Evolutionary conservation across 495 filamentous ascomycete species (phyloP).

Genomic region (Daldinia bambusicola): DNA sequence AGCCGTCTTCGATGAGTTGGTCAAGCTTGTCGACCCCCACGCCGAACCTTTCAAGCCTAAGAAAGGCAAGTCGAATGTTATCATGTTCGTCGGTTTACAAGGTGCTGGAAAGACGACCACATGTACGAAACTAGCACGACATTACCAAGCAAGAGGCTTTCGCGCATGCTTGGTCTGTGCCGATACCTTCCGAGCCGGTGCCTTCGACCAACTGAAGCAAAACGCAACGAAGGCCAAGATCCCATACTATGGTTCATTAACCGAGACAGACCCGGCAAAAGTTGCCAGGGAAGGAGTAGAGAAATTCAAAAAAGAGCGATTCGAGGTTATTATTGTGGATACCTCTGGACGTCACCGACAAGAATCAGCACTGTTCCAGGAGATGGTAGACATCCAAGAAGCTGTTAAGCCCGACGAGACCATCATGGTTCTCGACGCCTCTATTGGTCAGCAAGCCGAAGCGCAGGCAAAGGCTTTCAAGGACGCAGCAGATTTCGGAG

Average conservation of each 20-base stretch:
- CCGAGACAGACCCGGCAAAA: constrained; percentile 92
- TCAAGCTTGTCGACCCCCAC: constrained; percentile 94
- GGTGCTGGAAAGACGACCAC: constrained; percentile 98
- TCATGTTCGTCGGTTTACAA: constrained; percentile 99
- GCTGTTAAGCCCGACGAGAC: constrained; percentile 96
- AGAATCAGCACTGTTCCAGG: constrained; percentile 92
- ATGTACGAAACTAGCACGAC: constrained; percentile 95
- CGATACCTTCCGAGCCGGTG: constrained; percentile 97
- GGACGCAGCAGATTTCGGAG: constrained; percentile 95
- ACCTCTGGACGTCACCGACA: constrained; percentile 94
- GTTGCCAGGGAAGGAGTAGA: constrained; percentile 95
- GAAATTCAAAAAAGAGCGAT: constrained; percentile 98
- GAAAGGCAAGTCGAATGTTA: constrained; percentile 94
- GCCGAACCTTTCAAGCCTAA: constrained; percentile 96
- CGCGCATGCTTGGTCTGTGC: constrained; percentile 95
- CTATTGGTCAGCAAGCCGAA: constrained; percentile 95
- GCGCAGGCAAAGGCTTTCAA: constrained; percentile 97
- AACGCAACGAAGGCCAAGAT: constrained; percentile 99
- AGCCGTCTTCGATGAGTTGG: constrained; percentile 96
- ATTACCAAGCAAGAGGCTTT: constrained; percentile 95
- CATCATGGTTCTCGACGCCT: constrained; percentile 96
- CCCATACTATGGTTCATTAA: constrained; percentile 95
- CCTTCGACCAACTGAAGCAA: constrained; percentile 98
- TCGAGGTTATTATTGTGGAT: constrained; percentile 99
- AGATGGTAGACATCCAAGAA: constrained; percentile 96